Conservation (phyloP, 1,284 basidiomycete genomes). For the Marasmius sp. region DNA sequence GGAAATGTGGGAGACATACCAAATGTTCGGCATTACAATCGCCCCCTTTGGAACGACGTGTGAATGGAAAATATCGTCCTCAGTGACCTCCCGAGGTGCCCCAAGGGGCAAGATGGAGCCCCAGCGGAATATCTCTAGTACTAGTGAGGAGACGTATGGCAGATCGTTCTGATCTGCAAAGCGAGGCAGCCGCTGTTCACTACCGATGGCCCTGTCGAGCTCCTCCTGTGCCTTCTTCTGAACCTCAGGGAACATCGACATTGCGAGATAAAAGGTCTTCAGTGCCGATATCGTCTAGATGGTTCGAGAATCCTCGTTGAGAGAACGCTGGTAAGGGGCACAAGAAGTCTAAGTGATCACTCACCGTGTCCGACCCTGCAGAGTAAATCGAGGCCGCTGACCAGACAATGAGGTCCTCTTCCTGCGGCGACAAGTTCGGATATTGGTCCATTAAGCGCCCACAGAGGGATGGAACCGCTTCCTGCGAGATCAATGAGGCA, state of each 20-base stretch:
- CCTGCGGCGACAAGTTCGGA: background rate
- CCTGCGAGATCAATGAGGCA: background rate
- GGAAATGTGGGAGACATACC: background rate
- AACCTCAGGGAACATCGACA: background rate
- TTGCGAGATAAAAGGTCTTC: background rate
- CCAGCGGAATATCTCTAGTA: background rate
- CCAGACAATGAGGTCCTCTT: background rate
- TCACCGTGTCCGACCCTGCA: background rate
- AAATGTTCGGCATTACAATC: conserved; percentile 3
- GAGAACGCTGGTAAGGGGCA: too few species aligned
- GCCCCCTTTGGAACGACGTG: conserved; percentile 2
- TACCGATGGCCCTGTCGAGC: background rate
- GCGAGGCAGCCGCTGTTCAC: background rate
- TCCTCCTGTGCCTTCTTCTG: conserved; percentile 3
- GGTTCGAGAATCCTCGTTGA: too few species aligned
- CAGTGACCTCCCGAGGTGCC: background rate
- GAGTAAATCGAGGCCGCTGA: background rate
- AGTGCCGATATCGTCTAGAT: background rate
- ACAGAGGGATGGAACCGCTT: background rate
- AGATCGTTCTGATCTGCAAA: conserved; percentile 1
- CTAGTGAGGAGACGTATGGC: background rate
- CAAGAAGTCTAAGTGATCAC: too few species aligned
- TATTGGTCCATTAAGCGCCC: background rate
- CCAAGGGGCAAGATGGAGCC: background rate
- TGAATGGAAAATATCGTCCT: conserved; percentile 3